Evolutionary conservation across 768 basidiomycete species (phyloP).

Genomic region (Russula sp.): DNA sequence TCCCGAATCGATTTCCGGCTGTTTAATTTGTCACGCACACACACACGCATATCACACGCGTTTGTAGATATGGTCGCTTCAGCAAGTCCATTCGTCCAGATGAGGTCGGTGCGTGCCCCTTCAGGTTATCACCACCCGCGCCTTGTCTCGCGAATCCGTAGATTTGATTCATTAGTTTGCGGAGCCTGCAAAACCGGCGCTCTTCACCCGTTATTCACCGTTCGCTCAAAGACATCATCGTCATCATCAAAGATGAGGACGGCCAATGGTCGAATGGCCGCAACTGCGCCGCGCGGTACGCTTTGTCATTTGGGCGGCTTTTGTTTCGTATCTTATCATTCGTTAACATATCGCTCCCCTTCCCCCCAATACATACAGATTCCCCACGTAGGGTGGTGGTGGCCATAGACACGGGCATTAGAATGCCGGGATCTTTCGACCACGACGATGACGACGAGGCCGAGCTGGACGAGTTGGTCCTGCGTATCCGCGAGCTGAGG

Average conservation of each 20-base stretch:
- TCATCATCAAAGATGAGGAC: not conserved
- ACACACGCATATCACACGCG: not conserved
- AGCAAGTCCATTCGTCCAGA: conserved; percentile 65
- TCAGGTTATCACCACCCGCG: not conserved
- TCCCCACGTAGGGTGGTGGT: not conserved
- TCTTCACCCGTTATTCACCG: conserved; percentile 49
- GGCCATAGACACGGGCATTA: not conserved
- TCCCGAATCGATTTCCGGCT: too few relatives aligned
- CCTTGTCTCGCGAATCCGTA: not conserved
- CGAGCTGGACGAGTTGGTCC: not conserved
- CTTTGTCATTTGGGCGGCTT: not conserved
- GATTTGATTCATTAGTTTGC: conserved; percentile 40
- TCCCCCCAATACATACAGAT: not conserved
- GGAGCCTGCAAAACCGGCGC: conserved; percentile 55
- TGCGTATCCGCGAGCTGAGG: not conserved
- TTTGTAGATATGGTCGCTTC: conserved; percentile 59
- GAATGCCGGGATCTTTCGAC: conserved; percentile 11
- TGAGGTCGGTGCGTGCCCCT: conserved; percentile 45
- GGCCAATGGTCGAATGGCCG: conserved; percentile 14
- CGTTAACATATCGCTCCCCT: not conserved
- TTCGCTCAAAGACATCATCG: conserved; percentile 8
- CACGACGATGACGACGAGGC: not conserved
- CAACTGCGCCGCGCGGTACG: conserved; percentile 17
- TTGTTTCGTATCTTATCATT: not conserved
- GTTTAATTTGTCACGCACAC: not conserved